Evolutionary conservation across 2,329 filamentous ascomycete species (phyloP).

Genomic region (Verticillium tricorpus): DNA sequence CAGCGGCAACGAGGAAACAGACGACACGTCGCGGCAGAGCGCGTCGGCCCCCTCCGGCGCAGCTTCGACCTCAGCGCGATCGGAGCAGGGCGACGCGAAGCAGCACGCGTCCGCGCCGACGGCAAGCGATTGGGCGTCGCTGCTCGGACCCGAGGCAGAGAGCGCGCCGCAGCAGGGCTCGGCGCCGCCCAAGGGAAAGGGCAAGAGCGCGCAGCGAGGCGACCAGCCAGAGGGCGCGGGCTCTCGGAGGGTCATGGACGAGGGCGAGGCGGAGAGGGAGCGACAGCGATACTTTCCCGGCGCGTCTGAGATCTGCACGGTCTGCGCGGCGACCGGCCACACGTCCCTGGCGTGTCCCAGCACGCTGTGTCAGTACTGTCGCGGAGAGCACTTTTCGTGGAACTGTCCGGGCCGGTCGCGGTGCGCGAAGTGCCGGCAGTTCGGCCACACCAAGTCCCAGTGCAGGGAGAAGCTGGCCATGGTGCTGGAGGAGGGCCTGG

Average conservation of each 20-base stretch:
- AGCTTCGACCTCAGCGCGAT: not conserved
- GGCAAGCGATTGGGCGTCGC: conserved; percentile 1
- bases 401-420: conserved; percentile 46
- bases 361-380: conserved; percentile 44
- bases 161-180: not conserved
- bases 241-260: conserved; percentile 4
- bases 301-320: conserved; percentile 41
- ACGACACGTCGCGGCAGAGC: not conserved
- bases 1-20: not conserved
- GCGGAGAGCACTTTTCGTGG: conserved; percentile 40
- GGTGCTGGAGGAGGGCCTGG: conserved; percentile 46
- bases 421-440: conserved; percentile 57
- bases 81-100: not conserved
- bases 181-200: not conserved
- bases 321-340: conserved; percentile 48
- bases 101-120: not conserved
- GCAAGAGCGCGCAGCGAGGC: not conserved
- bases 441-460: conserved; percentile 48
- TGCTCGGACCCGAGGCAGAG: not conserved
- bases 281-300: conserved; percentile 49
- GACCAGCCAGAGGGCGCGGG: not conserved
- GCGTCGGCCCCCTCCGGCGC: not conserved
- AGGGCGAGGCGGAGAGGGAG: conserved; percentile 29
- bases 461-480: conserved; percentile 54
- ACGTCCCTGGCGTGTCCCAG: conserved; percentile 37